Evolutionary conservation across 2,329 filamentous ascomycete species (phyloP).

Genomic region (Trichoderma semiorbis): DNA sequence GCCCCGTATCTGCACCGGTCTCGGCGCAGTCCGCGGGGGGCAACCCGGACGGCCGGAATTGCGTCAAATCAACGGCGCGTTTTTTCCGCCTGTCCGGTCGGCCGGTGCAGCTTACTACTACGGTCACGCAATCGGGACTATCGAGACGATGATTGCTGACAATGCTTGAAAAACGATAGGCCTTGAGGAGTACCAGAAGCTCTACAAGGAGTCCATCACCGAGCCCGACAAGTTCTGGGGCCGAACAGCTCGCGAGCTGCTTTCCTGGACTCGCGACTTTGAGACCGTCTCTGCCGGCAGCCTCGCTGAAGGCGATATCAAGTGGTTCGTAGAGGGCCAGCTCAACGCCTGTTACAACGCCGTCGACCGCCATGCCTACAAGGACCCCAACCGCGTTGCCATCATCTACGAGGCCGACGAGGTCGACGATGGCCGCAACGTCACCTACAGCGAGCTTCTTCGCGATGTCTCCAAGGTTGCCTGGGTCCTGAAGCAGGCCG

Average conservation of each 20-base stretch:
- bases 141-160: slow-evolving; percentile 9
- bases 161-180: slow-evolving; percentile 37
- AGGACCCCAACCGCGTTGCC: slow-evolving; percentile 86
- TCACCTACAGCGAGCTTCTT: slow-evolving; percentile 91
- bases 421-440: slow-evolving; percentile 75
- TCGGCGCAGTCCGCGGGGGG: slow-evolving; percentile 5
- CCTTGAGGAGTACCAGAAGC: slow-evolving; percentile 63
- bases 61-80: slow-evolving; percentile 6
- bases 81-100: slow-evolving; percentile 12
- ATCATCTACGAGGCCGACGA: slow-evolving; percentile 99
- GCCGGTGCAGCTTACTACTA: not conserved
- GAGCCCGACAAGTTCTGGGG: slow-evolving; percentile 90
- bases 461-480: slow-evolving; percentile 86
- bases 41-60: slow-evolving; percentile 15
- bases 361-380: slow-evolving; percentile 93
- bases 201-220: slow-evolving; percentile 83
- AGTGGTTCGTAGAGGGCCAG: slow-evolving; percentile 92
- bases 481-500: slow-evolving; percentile 88
- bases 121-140: not conserved
- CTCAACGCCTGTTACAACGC: slow-evolving; percentile 98
- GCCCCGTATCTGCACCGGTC: slow-evolving; percentile 11
- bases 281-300: slow-evolving; percentile 79
- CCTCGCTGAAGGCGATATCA: slow-evolving; percentile 74
- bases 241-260: slow-evolving; percentile 76
- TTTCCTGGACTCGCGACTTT: slow-evolving; percentile 90